Evolutionary conservation across 345 rosid genomes (phyloP), one percentile per base, ranked within the genome.

Genomic region (Lepidium sativum): DNA sequence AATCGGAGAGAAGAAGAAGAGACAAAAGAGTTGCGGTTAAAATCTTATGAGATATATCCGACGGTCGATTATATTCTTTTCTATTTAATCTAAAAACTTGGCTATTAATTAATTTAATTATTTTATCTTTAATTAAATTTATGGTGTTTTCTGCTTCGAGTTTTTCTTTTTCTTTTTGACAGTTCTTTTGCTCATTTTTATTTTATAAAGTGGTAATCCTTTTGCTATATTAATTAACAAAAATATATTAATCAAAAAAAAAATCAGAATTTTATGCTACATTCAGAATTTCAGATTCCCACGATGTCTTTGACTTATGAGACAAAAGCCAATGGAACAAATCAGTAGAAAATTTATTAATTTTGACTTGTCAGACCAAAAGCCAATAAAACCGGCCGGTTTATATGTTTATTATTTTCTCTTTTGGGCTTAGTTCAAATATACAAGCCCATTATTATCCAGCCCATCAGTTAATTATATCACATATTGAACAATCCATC

Each of bases 1-100:
- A 72, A 65, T 58, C 62, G 71, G 61, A 58, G 67, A 57, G 70
- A 20, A 18, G 47, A 10, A 40, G 59, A 31, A 13, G n/a, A 21
- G 51, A 52, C 15, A 47, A 11, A 42, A 44, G 64, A 8, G 47
- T 44, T 16, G n/a, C n/a, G n/a, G n/a, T n/a, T n/a, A n/a, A n/a
- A n/a, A n/a, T n/a, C n/a, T n/a, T n/a, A n/a, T n/a, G n/a, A n/a
- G n/a, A n/a, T n/a, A n/a, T n/a, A n/a, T n/a, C n/a, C n/a, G 67
- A 63, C 65, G 60, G 47, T 63, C 64, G 20, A 70, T 61, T 43
- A 23, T n/a, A n/a, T n/a, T n/a, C n/a, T n/a, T n/a, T 49, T 13
- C 6, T 23, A 1, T 12, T 29, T 15, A 0, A 14, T 1, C 8
- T 40, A 16, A 6, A 5, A 10, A n/a, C n/a, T n/a, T n/a, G n/a